Conservation (phyloP, 1,284 basidiomycete genomes). For the Abortiporus biennis region DNA sequence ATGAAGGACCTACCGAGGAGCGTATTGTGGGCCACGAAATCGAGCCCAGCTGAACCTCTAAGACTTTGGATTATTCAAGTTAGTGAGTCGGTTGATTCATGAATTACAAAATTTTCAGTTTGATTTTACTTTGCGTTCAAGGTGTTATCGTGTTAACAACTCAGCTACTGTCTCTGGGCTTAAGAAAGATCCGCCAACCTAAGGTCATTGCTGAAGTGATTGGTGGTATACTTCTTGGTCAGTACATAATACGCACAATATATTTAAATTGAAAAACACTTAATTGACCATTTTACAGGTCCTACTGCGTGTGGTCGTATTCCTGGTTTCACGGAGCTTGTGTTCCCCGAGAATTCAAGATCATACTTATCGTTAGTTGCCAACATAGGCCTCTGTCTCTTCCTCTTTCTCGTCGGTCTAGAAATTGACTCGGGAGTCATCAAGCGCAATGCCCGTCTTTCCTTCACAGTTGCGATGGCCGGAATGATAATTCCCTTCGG, state of each 20-base stretch:
- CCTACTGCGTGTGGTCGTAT: conserved; percentile 76
- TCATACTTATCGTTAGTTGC: conserved; percentile 84
- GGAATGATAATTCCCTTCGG: conserved; percentile 44
- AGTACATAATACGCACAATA: conserved; percentile 36
- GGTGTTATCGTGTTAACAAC: conserved; percentile 79
- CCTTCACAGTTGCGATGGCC: conserved; percentile 39
- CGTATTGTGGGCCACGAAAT: no score
- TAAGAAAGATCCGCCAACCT: conserved; percentile 78
- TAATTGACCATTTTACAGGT: no score
- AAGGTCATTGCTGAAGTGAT: conserved; percentile 85
- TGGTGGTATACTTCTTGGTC: conserved; percentile 84
- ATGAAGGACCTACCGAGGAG: no score
- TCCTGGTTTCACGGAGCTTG: conserved; percentile 74
- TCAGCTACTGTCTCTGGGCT: conserved; percentile 64
- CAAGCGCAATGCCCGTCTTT: conserved; percentile 68
- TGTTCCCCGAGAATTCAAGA: conserved; percentile 72
- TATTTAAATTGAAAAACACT: no score
- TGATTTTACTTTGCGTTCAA: no score
- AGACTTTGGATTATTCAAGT: conserved; percentile 89
- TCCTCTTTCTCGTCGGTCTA: conserved; percentile 88
- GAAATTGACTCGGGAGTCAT: conserved; percentile 84
- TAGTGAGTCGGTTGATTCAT: conserved; percentile 39
- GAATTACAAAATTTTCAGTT: conserved; percentile 8
- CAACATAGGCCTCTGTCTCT: conserved; percentile 91
- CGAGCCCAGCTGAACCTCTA: conserved; percentile 68